These are phyloP conservation scores for Nannochloropsis granulata DNA, from an alignment of 108 stramenopile species.

Conservation along the genomic window DNA sequence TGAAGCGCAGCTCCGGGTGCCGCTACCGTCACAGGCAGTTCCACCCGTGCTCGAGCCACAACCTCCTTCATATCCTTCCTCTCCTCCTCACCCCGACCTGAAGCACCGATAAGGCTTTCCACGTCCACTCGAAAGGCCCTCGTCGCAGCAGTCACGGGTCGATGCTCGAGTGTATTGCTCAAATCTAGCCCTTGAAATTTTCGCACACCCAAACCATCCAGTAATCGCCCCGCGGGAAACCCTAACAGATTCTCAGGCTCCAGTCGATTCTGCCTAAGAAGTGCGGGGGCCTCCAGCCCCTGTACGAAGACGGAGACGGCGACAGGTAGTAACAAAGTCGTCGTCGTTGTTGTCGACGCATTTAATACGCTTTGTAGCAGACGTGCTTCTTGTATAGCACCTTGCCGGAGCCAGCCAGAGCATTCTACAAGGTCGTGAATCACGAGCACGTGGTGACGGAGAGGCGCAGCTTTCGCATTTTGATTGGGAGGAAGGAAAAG, in stretches of 20 bases:
- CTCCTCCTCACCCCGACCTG: conserved; percentile 8
- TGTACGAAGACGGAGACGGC: conserved; percentile 17
- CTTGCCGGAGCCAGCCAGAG: conserved; percentile 29
- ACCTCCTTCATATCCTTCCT: conserved; percentile 3
- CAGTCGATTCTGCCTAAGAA: conserved; percentile 21
- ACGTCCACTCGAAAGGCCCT: neutral
- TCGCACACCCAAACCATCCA: conserved; percentile 29
- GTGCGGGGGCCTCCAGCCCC: conserved; percentile 16
- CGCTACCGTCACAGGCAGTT: neutral
- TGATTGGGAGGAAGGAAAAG: neutral
- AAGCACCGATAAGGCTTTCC: conserved; percentile 1
- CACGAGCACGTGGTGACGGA: neutral
- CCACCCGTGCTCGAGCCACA: conserved; percentile 1
- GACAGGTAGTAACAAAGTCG: neutral
- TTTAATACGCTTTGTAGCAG: conserved; percentile 7
- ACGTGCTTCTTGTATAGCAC: conserved; percentile 18
- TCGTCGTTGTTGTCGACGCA: neutral
- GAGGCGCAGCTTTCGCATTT: neutral
- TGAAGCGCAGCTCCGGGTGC: conserved; percentile 19
- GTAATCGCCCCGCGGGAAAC: conserved; percentile 6
- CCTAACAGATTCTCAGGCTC: conserved; percentile 7
- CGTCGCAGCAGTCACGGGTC: neutral
- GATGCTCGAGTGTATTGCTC: neutral
- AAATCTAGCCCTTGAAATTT: conserved; percentile 26
- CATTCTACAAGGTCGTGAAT: conserved; percentile 15